Evolutionary conservation across 1,139 yeast species (phyloP).

Genomic region (Debaryomyces nepalensis): DNA sequence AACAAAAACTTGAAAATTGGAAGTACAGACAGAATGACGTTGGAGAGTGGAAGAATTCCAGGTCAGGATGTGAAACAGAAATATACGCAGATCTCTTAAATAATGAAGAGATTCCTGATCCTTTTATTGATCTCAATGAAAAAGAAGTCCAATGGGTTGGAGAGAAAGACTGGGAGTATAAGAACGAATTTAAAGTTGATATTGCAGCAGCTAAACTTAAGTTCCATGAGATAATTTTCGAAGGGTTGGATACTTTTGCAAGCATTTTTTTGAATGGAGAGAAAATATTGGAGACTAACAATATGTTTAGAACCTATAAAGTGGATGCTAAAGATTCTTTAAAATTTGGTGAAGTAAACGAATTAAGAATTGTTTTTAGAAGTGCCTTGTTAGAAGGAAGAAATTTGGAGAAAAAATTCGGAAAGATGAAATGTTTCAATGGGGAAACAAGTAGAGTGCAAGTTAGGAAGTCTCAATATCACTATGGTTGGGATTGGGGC

Average conservation of each 20-base stretch:
- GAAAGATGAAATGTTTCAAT: constrained; percentile 33
- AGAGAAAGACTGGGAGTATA: constrained; percentile 47
- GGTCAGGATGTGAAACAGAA: no score
- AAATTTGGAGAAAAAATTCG: constrained; percentile 26
- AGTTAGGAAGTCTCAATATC: constrained; percentile 57
- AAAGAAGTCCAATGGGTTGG: constrained; percentile 52
- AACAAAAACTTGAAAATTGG: no score
- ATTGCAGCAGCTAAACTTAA: no score
- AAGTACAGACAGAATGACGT: no score
- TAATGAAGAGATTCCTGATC: constrained; percentile 45
- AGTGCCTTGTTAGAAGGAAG: constrained; percentile 28
- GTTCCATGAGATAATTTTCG: constrained; percentile 35
- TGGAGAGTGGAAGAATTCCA: no score
- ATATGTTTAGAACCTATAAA: constrained; percentile 41
- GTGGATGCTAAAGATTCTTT: constrained; percentile 19
- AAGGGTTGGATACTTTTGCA: constrained; percentile 52
- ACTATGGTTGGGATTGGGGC: constrained; percentile 67
- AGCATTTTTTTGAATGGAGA: constrained; percentile 39
- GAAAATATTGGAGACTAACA: constrained; percentile 35
- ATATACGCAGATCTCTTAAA: constrained; percentile 45
- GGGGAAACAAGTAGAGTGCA: constrained; percentile 48
- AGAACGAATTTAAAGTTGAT: constrained; percentile 21
- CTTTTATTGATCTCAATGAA: constrained; percentile 47
- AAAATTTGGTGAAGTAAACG: constrained; percentile 21
- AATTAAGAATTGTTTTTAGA: constrained; percentile 26